These are phyloP conservation scores for Eucalyptus pauciflora DNA, from an alignment of 345 rosid genomes.

Conservation along the genomic window DNA sequence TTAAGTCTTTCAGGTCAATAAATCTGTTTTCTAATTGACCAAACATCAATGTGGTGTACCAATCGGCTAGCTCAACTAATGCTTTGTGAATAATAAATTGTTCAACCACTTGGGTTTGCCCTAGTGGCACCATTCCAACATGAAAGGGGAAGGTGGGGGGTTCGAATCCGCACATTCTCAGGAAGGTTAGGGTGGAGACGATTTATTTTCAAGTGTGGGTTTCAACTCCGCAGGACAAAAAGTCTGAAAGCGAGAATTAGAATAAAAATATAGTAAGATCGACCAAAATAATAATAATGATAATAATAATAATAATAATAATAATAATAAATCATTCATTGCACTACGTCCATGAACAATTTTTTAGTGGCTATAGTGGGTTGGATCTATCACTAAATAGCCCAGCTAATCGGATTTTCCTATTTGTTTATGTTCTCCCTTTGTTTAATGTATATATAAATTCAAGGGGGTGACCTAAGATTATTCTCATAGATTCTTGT, in stretches of 20 bases:
- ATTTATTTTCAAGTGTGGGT: too few species aligned
- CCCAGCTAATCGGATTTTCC: background rate
- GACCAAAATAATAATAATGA: too few species aligned
- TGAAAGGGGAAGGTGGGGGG: too few species aligned
- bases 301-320: too few species aligned
- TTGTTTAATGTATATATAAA: background rate
- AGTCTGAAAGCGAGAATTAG: too few species aligned
- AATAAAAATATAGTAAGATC: too few species aligned
- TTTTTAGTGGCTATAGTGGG: background rate
- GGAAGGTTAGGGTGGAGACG: too few species aligned
- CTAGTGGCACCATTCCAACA: too few species aligned
- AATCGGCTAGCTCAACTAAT: background rate
- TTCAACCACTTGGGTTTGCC: too few species aligned
- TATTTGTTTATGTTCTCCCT: background rate
- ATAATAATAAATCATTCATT: background rate
- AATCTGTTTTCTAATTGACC: background rate
- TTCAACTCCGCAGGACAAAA: too few species aligned
- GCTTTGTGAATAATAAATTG: background rate
- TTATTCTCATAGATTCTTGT: background rate
- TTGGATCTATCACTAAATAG: background rate
- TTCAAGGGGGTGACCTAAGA: background rate
- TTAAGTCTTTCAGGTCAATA: background rate
- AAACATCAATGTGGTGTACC: background rate
- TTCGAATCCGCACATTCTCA: too few species aligned
- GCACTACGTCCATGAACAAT: rapidly evolving